Conservation (phyloP, 306 rosid species). For the Sicyos baderoa region DNA sequence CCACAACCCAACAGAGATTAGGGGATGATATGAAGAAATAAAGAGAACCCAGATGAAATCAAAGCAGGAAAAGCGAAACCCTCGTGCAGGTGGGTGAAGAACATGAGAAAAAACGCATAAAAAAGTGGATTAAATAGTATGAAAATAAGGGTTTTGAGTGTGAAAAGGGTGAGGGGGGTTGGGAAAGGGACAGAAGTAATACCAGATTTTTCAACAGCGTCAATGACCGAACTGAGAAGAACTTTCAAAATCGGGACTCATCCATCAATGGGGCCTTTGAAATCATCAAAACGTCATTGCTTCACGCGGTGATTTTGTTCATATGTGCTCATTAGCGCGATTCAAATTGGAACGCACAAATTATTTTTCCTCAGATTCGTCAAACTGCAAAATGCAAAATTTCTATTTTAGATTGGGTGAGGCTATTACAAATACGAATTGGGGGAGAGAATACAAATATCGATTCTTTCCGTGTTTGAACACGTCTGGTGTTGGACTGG, state of each 20-base stretch:
- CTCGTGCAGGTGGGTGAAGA: constrained; percentile 7
- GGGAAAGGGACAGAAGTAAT: constrained; percentile 11
- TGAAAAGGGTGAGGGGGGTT: background rate
- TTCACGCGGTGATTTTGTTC: background rate
- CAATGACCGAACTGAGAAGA: constrained; percentile 11
- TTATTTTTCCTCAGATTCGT: too few relatives aligned
- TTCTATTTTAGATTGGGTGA: too few relatives aligned
- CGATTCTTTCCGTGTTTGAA: too few relatives aligned
- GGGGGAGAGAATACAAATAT: too few relatives aligned
- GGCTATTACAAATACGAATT: too few relatives aligned
- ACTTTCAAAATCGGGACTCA: background rate
- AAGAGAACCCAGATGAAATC: background rate
- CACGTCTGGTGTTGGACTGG: too few relatives aligned
- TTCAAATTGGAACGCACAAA: background rate
- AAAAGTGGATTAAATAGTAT: background rate
- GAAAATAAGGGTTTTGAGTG: background rate
- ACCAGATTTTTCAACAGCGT: constrained; percentile 15
- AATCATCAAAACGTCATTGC: background rate
- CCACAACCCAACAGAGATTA: background rate
- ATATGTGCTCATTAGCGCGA: background rate
- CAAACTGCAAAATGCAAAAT: too few relatives aligned
- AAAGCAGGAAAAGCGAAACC: background rate
- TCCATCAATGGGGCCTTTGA: too few relatives aligned
- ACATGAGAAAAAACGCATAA: background rate
- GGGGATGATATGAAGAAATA: constrained; percentile 12